Percentiles rank a stretch among this genome's conserved stretches.
Evolutionary conservation across 2,329 filamentous ascomycete species (phyloP).

Genomic region (Blastomyces percursus): DNA sequence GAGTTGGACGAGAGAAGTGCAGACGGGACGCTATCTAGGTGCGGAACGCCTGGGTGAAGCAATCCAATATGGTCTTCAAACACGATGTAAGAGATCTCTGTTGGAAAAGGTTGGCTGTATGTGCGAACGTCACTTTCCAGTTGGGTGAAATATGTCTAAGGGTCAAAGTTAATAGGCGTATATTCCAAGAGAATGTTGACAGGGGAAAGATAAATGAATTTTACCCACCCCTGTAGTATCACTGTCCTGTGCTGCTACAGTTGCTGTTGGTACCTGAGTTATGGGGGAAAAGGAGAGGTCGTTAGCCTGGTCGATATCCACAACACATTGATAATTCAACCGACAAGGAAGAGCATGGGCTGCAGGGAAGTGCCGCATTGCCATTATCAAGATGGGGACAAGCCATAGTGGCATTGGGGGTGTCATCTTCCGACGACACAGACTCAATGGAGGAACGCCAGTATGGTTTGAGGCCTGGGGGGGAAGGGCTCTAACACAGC

Average conservation of each 20-base stretch:
- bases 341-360: conserved; percentile 5
- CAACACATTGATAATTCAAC: neutral
- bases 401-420: neutral
- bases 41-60: conserved; percentile 6
- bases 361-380: neutral
- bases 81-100: conserved; percentile 7
- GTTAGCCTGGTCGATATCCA: neutral
- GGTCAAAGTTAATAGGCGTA: neutral
- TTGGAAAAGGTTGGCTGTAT: conserved; percentile 21
- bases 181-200: neutral
- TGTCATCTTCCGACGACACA: neutral
- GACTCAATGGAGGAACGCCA: neutral
- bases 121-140: conserved; percentile 8
- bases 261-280: neutral
- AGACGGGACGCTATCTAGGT: conserved; percentile 6
- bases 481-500: neutral
- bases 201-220: no score
- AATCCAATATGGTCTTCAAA: conserved; percentile 3
- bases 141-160: conserved; percentile 2
- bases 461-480: no score
- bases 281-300: neutral
- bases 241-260: neutral
- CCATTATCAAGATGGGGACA: conserved; percentile 5
- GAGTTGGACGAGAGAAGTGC: neutral
- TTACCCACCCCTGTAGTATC: neutral